phyloP scores from a whole-genome alignment of 768 basidiomycete species.

The Mycena amicta region DNA sequence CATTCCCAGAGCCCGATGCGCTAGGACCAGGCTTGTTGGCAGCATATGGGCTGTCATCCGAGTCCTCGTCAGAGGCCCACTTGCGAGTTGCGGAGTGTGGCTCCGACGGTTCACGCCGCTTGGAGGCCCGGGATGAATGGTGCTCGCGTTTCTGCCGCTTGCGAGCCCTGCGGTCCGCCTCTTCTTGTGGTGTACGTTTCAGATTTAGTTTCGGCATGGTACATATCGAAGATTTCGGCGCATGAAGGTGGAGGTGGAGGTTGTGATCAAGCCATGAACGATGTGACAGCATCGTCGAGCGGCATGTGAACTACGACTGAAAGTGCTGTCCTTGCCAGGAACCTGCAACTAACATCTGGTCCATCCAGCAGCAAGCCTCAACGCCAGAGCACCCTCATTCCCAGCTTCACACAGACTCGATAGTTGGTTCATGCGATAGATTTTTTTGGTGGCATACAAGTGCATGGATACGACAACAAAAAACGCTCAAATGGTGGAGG shows the following conservation, averaged over 20 bases:
- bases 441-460: constrained; percentile 44
- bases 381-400: no score
- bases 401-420: no score
- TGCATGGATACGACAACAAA: constrained; percentile 38
- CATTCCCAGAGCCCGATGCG: no score
- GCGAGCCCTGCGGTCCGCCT: constrained; percentile 44
- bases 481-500: constrained; percentile 73
- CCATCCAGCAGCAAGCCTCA: no score
- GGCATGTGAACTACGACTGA: no score
- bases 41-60: constrained; percentile 29
- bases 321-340: no score
- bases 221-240: background rate
- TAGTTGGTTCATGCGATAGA: constrained; percentile 7
- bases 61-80: constrained; percentile 52
- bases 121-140: background rate
- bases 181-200: constrained; percentile 66
- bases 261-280: background rate
- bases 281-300: no score
- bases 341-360: no score
- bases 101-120: constrained; percentile 31
- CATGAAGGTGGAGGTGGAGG: no score
- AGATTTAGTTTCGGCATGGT: constrained; percentile 57
- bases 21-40: background rate
- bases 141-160: constrained; percentile 35
- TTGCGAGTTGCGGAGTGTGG: constrained; percentile 38